Percentiles rank a stretch among this genome's conserved stretches.
Evolutionary conservation across 2,329 filamentous ascomycete genomes (phyloP).

Genomic region (Claviceps humidiphila): DNA sequence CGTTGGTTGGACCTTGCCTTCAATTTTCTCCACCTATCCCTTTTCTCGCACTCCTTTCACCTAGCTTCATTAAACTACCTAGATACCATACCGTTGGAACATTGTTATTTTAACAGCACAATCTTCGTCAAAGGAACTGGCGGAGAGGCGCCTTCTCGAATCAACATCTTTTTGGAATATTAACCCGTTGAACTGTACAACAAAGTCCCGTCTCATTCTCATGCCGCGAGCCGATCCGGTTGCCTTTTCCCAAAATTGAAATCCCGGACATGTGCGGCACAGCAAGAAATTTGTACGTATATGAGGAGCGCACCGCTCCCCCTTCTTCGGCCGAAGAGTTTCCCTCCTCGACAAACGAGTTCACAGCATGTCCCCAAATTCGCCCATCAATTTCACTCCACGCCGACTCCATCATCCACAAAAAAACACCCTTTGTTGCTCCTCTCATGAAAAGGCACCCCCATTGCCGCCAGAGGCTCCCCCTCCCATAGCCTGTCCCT

Average conservation of each 20-base stretch:
- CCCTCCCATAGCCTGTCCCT: slow-evolving; percentile 55
- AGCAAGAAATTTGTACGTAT: background rate
- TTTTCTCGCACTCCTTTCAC: background rate
- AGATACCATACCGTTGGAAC: background rate
- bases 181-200: background rate
- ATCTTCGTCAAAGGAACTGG: background rate
- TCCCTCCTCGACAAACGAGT: background rate
- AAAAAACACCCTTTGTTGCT: background rate
- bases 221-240: background rate
- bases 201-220: background rate
- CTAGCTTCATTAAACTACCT: background rate
- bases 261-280: background rate
- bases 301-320: background rate
- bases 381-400: background rate
- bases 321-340: no score
- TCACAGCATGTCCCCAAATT: background rate
- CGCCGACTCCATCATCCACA: background rate
- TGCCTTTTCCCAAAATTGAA: no score
- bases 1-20: background rate
- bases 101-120: background rate
- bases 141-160: background rate
- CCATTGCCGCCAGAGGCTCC: slow-evolving; percentile 20
- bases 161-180: background rate
- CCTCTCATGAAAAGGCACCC: slow-evolving; percentile 17
- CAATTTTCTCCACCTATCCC: background rate